Percentiles rank a stretch among this genome's conserved stretches.
Evolutionary conservation across 352 stramenopile species (phyloP).

Genomic region (Pythium aquatile): DNA sequence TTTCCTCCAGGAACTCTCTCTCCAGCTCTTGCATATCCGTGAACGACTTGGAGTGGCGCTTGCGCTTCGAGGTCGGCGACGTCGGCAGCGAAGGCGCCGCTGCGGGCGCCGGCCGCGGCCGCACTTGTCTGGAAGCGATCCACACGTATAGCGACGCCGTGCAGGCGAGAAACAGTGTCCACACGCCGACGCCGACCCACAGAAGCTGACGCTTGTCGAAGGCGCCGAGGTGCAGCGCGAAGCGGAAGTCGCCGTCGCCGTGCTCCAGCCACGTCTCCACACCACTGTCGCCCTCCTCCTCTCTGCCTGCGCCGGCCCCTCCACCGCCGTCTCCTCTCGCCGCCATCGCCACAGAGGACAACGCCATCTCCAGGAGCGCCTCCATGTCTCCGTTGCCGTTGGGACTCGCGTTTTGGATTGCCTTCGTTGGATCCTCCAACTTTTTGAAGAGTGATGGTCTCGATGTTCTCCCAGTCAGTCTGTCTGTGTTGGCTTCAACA

Average conservation of each 20-base stretch:
- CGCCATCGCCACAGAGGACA: not conserved
- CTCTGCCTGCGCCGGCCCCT: no score
- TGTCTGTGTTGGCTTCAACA: constrained; percentile 21
- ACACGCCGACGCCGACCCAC: constrained; percentile 34
- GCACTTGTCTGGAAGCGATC: constrained; percentile 79
- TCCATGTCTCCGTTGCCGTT: not conserved
- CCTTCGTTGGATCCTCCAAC: not conserved
- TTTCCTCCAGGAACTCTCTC: constrained; percentile 61
- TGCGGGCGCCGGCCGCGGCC: constrained; percentile 44
- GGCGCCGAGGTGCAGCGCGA: constrained; percentile 8
- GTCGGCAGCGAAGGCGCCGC: constrained; percentile 40
- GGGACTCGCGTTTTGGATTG: not conserved
- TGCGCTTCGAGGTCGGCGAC: constrained; percentile 73
- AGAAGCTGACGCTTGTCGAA: constrained; percentile 21
- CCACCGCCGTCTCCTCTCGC: not conserved
- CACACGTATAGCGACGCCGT: constrained; percentile 70
- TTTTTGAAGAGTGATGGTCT: constrained; percentile 18
- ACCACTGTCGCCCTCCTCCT: not conserved
- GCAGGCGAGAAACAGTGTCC: constrained; percentile 43
- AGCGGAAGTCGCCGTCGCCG: constrained; percentile 17
- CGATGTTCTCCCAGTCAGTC: not conserved
- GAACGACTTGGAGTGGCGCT: constrained; percentile 74
- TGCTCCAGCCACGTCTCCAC: constrained; percentile 1
- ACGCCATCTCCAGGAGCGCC: not conserved
- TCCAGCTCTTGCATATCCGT: constrained; percentile 62